Conservation (phyloP, 441 rosid genomes). For the Adansonia grandidieri region DNA sequence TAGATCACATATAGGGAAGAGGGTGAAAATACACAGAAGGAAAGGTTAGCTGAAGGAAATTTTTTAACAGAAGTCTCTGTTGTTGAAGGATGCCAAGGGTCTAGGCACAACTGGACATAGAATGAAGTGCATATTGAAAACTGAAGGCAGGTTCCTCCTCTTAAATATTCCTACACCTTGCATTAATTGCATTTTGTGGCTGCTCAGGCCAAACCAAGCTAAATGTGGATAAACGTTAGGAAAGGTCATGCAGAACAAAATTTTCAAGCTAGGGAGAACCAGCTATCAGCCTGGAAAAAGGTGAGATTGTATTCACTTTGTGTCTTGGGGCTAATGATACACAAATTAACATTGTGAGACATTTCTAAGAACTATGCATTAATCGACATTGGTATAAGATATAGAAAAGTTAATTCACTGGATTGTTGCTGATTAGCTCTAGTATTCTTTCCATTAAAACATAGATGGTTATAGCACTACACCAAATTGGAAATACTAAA, state of each 20-base stretch:
- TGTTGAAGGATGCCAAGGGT: constrained; percentile 2
- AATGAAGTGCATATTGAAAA: neutral
- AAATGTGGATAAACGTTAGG: neutral
- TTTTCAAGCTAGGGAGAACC: neutral
- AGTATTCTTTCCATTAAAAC: constrained; percentile 10
- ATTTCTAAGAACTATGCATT: neutral
- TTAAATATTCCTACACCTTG: neutral
- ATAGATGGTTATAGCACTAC: neutral
- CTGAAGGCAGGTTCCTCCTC: neutral
- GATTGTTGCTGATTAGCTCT: neutral
- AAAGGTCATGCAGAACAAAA: constrained; percentile 2
- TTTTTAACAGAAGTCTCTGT: neutral
- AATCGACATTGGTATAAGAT: neutral
- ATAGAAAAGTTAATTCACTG: neutral
- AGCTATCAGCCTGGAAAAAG: constrained; percentile 1
- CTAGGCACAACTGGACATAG: neutral
- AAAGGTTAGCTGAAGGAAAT: constrained; percentile 7
- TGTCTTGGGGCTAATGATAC: neutral
- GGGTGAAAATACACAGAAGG: neutral
- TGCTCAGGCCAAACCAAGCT: neutral
- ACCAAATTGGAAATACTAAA: neutral
- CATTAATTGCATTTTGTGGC: constrained; percentile 6
- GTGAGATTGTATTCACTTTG: constrained; percentile 2
- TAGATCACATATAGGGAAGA: neutral
- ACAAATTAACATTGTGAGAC: neutral